Conservation (phyloP, 208 protist genomes). For the Crithidia brevicula region DNA sequence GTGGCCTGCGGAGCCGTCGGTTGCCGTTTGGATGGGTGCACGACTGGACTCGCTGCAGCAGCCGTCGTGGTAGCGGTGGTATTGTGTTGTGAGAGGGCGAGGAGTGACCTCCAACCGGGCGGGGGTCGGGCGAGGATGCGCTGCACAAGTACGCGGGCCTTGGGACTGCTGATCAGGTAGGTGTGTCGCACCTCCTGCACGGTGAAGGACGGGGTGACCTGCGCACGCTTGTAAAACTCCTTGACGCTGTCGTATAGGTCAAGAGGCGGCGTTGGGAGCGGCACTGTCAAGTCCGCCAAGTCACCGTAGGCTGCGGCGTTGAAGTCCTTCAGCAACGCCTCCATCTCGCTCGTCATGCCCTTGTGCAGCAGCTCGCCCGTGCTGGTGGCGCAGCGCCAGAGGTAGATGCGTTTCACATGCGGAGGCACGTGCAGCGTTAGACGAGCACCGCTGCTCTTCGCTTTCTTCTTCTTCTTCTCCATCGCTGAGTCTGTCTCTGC, state of each 20-base stretch:
- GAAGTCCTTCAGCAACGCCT: slow-evolving; percentile 25
- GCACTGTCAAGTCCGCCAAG: neutral
- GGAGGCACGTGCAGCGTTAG: slow-evolving; percentile 39
- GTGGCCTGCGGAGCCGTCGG: neutral
- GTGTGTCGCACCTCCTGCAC: slow-evolving; percentile 8
- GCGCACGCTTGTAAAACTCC: slow-evolving; percentile 19
- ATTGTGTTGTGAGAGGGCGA: slow-evolving; percentile 3
- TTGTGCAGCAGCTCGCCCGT: slow-evolving; percentile 15
- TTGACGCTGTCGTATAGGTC: slow-evolving; percentile 47
- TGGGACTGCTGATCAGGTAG: slow-evolving; percentile 21
- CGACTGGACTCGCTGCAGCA: neutral
- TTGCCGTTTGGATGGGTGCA: neutral
- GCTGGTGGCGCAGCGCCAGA: slow-evolving; percentile 46
- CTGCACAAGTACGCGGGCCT: slow-evolving; percentile 27
- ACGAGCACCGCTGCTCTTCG: neutral
- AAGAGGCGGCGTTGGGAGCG: slow-evolving; percentile 22
- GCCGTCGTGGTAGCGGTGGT: neutral
- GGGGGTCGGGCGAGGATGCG: slow-evolving; percentile 31
- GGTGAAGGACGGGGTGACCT: slow-evolving; percentile 12
- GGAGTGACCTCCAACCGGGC: slow-evolving; percentile 23
- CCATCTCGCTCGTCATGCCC: slow-evolving; percentile 28
- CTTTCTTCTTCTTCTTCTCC: neutral
- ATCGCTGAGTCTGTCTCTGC: neutral
- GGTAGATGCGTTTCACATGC: slow-evolving; percentile 51
- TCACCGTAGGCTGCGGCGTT: slow-evolving; percentile 30